phyloP scores from a whole-genome alignment of 2,329 filamentous ascomycete species.

The Colletotrichum brevisporum region DNA sequence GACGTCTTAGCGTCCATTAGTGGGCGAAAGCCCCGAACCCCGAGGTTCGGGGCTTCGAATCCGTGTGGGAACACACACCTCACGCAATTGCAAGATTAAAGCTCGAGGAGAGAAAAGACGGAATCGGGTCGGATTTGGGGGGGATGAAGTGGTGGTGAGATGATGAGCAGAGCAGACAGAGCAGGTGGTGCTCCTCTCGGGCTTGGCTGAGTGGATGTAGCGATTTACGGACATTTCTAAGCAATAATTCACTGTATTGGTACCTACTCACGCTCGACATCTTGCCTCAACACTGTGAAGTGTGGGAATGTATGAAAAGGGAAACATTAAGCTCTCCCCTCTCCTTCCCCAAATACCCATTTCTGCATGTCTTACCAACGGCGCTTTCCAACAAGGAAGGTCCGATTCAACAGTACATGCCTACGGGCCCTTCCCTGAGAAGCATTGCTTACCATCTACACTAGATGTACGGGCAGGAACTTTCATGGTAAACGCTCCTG shows the following conservation, averaged over 20 bases:
- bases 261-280: too few species aligned
- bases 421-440: too few species aligned
- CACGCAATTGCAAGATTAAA: neutral
- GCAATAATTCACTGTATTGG: too few species aligned
- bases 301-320: too few species aligned
- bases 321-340: too few species aligned
- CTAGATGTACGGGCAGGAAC: neutral
- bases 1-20: neutral
- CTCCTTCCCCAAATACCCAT: too few species aligned
- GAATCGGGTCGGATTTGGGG: constrained; percentile 9
- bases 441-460: constrained; percentile 3
- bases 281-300: too few species aligned
- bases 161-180: neutral
- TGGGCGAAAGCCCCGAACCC: constrained; percentile 23
- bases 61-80: neutral
- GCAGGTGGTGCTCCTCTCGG: neutral
- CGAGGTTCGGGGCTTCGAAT: constrained; percentile 16
- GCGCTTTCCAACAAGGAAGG: too few species aligned
- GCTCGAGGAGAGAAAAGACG: constrained; percentile 1
- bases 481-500: neutral
- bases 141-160: neutral
- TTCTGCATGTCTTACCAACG: too few species aligned
- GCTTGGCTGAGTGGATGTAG: neutral
- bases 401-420: too few species aligned
- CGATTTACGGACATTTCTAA: neutral